These are phyloP conservation scores for Rhynchosporium secalis DNA, from an alignment of 2,329 filamentous ascomycete species.

Conservation along the genomic window DNA sequence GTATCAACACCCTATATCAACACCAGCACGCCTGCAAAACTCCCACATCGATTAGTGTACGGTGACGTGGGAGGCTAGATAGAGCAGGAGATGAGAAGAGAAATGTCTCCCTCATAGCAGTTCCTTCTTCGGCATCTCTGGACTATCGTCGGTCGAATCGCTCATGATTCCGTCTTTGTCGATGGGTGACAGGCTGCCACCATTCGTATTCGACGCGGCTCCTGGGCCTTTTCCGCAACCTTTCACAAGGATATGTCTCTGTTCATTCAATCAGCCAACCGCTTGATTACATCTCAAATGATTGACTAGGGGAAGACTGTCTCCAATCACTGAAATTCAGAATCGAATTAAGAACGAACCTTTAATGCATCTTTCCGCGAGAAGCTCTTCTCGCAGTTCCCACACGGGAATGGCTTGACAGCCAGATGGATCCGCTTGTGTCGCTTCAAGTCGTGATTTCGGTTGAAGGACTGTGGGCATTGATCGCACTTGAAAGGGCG, in stretches of 20 bases:
- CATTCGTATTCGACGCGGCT: constrained; percentile 28
- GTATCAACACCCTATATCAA: neutral
- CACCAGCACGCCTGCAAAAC: neutral
- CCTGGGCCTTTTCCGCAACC: constrained; percentile 56
- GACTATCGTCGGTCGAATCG: constrained; percentile 35
- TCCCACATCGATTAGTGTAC: constrained; percentile 17
- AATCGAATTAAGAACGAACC: constrained; percentile 56
- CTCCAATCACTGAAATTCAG: constrained; percentile 24
- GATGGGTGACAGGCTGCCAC: constrained; percentile 34
- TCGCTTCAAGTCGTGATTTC: constrained; percentile 93
- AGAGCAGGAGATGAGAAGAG: neutral
- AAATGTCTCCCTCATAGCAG: constrained; percentile 16
- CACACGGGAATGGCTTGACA: constrained; percentile 93
- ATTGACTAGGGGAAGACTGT: constrained; percentile 1
- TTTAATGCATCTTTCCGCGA: constrained; percentile 95
- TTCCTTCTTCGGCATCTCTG: constrained; percentile 35
- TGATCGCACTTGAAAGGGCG: constrained; percentile 93
- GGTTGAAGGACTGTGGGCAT: constrained; percentile 90
- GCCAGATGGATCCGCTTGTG: constrained; percentile 94
- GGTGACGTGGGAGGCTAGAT: neutral
- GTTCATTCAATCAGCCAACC: constrained; percentile 37
- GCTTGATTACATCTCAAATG: neutral
- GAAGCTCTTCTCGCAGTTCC: constrained; percentile 92
- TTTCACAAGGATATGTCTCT: constrained; percentile 69
- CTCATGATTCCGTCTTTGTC: constrained; percentile 38